These are phyloP conservation scores for Tylopilus intermedius DNA, from an alignment of 768 basidiomycete genomes.

Conservation along the genomic window DNA sequence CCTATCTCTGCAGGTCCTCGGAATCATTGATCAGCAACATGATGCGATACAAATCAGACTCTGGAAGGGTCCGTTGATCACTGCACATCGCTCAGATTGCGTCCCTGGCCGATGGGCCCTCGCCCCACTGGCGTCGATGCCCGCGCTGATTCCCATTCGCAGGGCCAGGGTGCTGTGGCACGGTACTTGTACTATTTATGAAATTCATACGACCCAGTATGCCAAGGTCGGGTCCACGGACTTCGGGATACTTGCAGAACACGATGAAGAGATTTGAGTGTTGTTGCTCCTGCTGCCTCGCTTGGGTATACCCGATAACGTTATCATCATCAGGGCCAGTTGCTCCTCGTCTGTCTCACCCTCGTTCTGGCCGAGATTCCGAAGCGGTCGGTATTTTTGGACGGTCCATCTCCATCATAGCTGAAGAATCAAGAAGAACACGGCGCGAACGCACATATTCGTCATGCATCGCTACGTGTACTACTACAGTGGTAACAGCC, in stretches of 20 bases:
- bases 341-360: background rate
- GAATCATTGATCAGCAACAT: slow-evolving; percentile 5
- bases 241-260: background rate
- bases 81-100: slow-evolving; percentile 1
- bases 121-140: background rate
- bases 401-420: background rate
- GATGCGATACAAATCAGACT: slow-evolving; percentile 6
- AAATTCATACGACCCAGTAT: slow-evolving; percentile 9
- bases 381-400: background rate
- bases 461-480: background rate
- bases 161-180: slow-evolving; percentile 1
- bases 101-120: background rate
- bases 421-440: background rate
- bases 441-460: background rate
- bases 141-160: slow-evolving; percentile 3
- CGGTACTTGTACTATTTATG: slow-evolving; percentile 1
- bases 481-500: background rate
- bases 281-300: background rate
- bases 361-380: background rate
- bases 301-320: slow-evolving; percentile 1
- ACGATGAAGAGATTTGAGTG: background rate
- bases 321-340: background rate
- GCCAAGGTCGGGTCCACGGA: slow-evolving; percentile 7
- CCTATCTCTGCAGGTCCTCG: slow-evolving; percentile 3
- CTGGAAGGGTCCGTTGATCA: background rate